Evolutionary conservation across 2,329 filamentous ascomycete species (phyloP).

Genomic region (Phoma sp.): DNA sequence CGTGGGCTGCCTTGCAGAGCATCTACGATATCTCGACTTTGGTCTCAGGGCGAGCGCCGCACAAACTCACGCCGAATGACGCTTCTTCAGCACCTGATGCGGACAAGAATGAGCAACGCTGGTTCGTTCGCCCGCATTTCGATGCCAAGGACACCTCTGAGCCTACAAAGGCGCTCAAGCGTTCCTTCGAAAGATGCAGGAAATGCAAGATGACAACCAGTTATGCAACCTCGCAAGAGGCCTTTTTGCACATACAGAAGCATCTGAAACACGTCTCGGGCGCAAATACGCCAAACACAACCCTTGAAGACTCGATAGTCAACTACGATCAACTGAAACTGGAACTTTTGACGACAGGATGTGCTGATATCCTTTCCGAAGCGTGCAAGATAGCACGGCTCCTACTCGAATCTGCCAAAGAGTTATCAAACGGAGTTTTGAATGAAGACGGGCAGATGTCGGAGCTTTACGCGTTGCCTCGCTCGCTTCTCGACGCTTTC

Average conservation of each 20-base stretch:
- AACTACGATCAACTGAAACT: conserved; percentile 24
- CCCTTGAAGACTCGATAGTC: conserved; percentile 31
- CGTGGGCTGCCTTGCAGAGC: conserved; percentile 34
- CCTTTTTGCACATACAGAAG: conserved; percentile 29
- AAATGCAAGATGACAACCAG: conserved; percentile 18
- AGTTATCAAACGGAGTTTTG: conserved; percentile 36
- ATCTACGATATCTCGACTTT: conserved; percentile 12
- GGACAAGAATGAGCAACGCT: conserved; percentile 10
- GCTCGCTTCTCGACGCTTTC: conserved; percentile 29
- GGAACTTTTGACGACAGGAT: conserved; percentile 28
- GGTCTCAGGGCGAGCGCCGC: not conserved
- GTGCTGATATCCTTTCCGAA: conserved; percentile 22
- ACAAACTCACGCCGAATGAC: not conserved
- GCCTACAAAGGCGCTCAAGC: conserved; percentile 7
- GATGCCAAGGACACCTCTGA: not conserved
- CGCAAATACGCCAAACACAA: too few species aligned
- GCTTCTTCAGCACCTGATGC: not conserved
- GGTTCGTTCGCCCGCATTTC: conserved; percentile 26
- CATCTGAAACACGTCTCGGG: conserved; percentile 14
- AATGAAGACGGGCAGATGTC: conserved; percentile 34
- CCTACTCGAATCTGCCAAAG: conserved; percentile 21
- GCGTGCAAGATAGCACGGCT: conserved; percentile 16
- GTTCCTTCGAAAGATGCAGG: conserved; percentile 25
- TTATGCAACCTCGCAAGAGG: conserved; percentile 23
- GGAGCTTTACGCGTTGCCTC: conserved; percentile 32